Evolutionary conservation across 345 rosid species (phyloP), one percentile per base, ranked within the genome.

Genomic region (Pseudoturritis turrita): DNA sequence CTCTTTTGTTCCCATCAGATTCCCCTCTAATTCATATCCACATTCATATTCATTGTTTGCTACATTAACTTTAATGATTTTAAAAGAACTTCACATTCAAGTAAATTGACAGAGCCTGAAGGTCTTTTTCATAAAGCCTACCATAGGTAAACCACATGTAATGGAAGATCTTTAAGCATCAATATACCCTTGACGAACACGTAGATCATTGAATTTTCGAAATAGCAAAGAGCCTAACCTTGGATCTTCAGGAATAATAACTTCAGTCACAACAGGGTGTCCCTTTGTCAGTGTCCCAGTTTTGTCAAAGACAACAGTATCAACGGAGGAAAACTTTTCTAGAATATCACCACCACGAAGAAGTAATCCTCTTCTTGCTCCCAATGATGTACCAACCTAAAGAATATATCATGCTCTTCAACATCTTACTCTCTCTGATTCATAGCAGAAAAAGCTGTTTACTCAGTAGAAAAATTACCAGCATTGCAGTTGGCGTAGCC

Each of bases 401-500:
- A 66, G 62, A 74, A 57, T 70, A 37, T 12, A 61, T 25, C 57
- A 50, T 28, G 18, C 41, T 77, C 35, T 50, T 22, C 41, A 68
- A 36, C 52, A 69, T 61, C 69, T 57, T 17, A 73, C 55, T 50
- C 17, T 7, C 15, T 37, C 54, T 57, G 41, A 47, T 54, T 74
- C 26, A 68, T 36, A 44, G 35, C 46, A 69, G 37, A 18, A 29
- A 69, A 69, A 35, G 39, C 8, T 31, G 10, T 46, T 14, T 39
- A 37, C 71, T 58, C 52, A 43, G 55, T 25, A 69, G 65, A 76
- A 69, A 73, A 18, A 40, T 63, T 86, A 90, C 96, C 87, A 94
- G 88, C 85, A 94, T 92, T 53, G 98, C 98, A 37, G 98, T 94
- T 56, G 98, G 98, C 37, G 98, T 91, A 71, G 98, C 97, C 78